phyloP scores from a whole-genome alignment of 192 early-diverging fungal species.

The Physocladia obscura region DNA sequence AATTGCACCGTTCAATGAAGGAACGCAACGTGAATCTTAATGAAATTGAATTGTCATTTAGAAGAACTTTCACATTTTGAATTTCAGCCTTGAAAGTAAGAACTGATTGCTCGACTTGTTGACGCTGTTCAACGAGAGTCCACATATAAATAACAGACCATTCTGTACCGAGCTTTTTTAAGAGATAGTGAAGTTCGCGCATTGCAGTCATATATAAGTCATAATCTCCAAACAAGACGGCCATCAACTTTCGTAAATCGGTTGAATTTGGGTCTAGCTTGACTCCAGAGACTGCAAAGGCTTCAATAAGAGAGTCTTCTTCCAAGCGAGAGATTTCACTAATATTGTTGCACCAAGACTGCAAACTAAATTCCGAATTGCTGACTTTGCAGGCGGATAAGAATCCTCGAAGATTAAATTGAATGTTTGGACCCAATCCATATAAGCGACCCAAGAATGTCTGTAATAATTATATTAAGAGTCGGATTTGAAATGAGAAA shows the following conservation, averaged over 20 bases:
- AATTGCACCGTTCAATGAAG: slow-evolving; percentile 31
- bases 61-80: neutral
- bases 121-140: slow-evolving; percentile 25
- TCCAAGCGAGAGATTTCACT: slow-evolving; percentile 16
- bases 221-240: slow-evolving; percentile 26
- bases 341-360: slow-evolving; percentile 22
- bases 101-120: slow-evolving; percentile 26
- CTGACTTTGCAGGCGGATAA: slow-evolving; percentile 11
- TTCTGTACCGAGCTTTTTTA: slow-evolving; percentile 18
- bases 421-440: slow-evolving; percentile 17
- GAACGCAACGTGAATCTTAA: slow-evolving; percentile 22
- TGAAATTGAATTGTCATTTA: neutral
- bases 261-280: slow-evolving; percentile 10
- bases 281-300: slow-evolving; percentile 23
- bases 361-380: slow-evolving; percentile 21
- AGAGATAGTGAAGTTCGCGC: slow-evolving; percentile 25
- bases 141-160: slow-evolving; percentile 22
- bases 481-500: neutral
- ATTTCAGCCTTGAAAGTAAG: slow-evolving; percentile 12
- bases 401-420: slow-evolving; percentile 30
- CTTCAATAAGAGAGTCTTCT: slow-evolving; percentile 14
- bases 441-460: slow-evolving; percentile 25
- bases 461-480: neutral
- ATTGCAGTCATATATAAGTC: slow-evolving; percentile 17
- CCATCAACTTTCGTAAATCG: slow-evolving; percentile 18